phyloP scores from a whole-genome alignment of 1,284 basidiomycete species.

The Amylostereum areolatum region DNA sequence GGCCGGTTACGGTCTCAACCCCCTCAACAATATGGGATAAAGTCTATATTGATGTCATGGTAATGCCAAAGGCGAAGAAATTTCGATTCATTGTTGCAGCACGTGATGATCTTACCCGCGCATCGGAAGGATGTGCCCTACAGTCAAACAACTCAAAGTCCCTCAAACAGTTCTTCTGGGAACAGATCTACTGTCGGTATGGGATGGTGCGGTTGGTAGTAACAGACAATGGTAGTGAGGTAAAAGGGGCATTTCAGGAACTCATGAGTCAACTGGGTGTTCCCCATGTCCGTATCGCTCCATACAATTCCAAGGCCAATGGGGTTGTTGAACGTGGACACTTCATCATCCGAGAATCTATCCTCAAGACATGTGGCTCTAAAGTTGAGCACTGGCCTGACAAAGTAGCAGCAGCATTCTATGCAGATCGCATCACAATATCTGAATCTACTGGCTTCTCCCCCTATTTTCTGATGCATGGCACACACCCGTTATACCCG shows the following conservation, averaged over 20 bases:
- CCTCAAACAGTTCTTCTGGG: conserved; percentile 23
- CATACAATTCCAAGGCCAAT: conserved; percentile 14
- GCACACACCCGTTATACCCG: conserved; percentile 22
- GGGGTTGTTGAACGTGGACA: conserved; percentile 16
- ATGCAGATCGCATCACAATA: conserved; percentile 13
- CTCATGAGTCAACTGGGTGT: conserved; percentile 4
- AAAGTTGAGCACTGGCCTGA: conserved; percentile 4
- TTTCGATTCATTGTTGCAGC: conserved; percentile 1
- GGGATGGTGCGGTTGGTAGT: conserved; percentile 23
- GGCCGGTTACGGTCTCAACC: not conserved
- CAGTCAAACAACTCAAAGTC: conserved; percentile 7
- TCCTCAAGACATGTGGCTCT: conserved; percentile 10
- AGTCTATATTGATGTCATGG: not conserved
- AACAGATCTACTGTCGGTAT: conserved; percentile 29
- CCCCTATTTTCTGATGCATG: conserved; percentile 19
- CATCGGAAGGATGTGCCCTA: conserved; percentile 2
- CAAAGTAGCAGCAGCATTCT: conserved; percentile 12
- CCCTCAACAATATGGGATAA: not conserved
- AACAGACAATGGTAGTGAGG: conserved; percentile 27
- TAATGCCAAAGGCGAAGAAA: not conserved
- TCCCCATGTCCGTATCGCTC: conserved; percentile 9
- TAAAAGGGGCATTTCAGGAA: conserved; percentile 11
- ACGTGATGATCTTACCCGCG: conserved; percentile 7
- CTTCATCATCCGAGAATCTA: conserved; percentile 11
- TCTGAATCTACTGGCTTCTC: conserved; percentile 12